Base-by-base conservation (phyloP, 2,329 filamentous ascomycete species). In the Curvularia verruculosa region DNA sequence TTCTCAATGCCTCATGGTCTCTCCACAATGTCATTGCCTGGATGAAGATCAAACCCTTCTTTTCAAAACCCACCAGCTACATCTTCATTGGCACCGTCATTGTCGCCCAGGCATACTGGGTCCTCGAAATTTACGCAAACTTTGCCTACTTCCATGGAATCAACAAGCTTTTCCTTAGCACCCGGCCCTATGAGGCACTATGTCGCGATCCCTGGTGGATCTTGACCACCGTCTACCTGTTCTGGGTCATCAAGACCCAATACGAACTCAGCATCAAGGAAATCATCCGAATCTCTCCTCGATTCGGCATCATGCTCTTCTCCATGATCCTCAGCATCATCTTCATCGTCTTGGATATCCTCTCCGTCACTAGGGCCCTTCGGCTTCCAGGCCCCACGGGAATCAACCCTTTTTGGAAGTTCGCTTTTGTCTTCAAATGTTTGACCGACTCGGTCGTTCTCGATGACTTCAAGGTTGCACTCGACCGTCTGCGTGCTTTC, bases 141-240 rank as follows among this genome's bases (percentile, higher is more conserved):
- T 89, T 87, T 61, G 77, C 85, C 5, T 89, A 85, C 70, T 89
- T 87, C 71, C 85, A 86, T 61, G 79, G 80, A 28, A 76, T 82
- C 61, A 82, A 80, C 63, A 71, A 78, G 28, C 70, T 87, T 0
- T 88, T 88, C 65, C 66, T 77, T 3, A 77, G 75, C 3, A 87
- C 85, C 0, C 74, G 86, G 18, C 86, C 86, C 0, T 82, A 83
- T 49, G 86, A 89, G 69, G 84, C 85, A 2, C 69, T 88, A 1
- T 86, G 85, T 65, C 81, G 85, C 9, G 87, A 89, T 61, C 87
- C 87, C 0, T 89, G 87, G 87, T 89, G 87, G 87, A 82, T 89
- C 18, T 86, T 87, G 61, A 87, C 86, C 0, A 83, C 82, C 1
- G 64, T 81, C 58, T 84, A 80, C 21, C 77, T 89, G 3, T 84